Evolutionary conservation across 805 yeast genomes (phyloP).

Genomic region (Crinitomyces ghanaensis): DNA sequence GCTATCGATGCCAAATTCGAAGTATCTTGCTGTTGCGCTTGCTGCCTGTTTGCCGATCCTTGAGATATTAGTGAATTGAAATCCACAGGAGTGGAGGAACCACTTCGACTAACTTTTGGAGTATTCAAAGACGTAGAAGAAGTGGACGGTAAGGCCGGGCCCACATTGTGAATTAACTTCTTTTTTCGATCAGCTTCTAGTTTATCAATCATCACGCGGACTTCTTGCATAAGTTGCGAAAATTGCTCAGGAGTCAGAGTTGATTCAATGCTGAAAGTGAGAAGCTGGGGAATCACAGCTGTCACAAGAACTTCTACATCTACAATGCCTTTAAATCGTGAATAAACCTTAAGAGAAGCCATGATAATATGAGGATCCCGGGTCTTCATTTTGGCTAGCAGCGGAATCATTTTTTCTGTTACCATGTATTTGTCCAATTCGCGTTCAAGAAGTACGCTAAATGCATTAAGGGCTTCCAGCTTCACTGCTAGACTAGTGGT

Average conservation of each 20-base stretch:
- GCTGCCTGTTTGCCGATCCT: too few relatives aligned
- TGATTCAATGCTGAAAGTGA: constrained; percentile 38
- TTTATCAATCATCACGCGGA: constrained; percentile 31
- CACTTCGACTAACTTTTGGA: not conserved
- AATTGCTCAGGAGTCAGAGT: constrained; percentile 35
- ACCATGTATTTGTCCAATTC: constrained; percentile 57
- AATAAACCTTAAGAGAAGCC: constrained; percentile 36
- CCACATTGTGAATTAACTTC: constrained; percentile 18
- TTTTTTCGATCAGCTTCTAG: constrained; percentile 35
- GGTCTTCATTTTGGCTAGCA: constrained; percentile 64
- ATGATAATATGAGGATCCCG: constrained; percentile 55
- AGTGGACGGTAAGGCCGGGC: constrained; percentile 5
- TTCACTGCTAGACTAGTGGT: constrained; percentile 79
- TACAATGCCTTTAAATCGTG: constrained; percentile 26
- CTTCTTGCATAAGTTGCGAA: constrained; percentile 27
- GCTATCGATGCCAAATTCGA: too few relatives aligned
- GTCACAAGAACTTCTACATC: constrained; percentile 42
- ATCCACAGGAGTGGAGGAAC: constrained; percentile 5
- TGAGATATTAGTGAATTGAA: constrained; percentile 13
- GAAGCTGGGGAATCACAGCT: constrained; percentile 42
- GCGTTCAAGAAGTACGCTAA: constrained; percentile 40
- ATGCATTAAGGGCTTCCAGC: constrained; percentile 49
- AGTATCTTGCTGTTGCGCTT: too few relatives aligned
- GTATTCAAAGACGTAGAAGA: not conserved
- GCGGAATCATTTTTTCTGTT: constrained; percentile 69